These are phyloP conservation scores for Phytophthora palmivora DNA, from an alignment of 352 stramenopile species.

Conservation along the genomic window DNA sequence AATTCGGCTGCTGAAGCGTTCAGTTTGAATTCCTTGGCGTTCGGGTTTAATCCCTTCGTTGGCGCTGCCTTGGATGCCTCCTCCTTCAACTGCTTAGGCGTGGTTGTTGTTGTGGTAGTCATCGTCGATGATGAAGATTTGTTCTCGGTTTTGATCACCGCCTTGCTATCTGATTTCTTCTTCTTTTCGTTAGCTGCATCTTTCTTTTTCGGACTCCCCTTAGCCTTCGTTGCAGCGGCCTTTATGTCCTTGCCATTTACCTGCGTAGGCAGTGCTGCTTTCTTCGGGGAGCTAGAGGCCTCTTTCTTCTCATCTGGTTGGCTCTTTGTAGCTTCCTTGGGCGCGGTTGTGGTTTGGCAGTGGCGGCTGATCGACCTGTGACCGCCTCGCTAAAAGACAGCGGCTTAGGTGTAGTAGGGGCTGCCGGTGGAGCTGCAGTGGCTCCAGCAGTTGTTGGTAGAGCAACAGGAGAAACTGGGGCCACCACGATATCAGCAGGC, in stretches of 20 bases:
- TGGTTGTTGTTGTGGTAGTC: slow-evolving; percentile 19
- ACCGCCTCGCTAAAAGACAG: slow-evolving; percentile 81
- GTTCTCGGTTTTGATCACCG: slow-evolving; percentile 21
- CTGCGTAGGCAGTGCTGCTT: slow-evolving; percentile 19
- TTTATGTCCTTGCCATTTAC: slow-evolving; percentile 32
- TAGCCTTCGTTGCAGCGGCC: slow-evolving; percentile 23
- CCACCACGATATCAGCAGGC: slow-evolving; percentile 9
- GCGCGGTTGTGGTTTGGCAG: slow-evolving; percentile 9
- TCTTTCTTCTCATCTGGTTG: slow-evolving; percentile 27
- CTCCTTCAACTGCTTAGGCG: slow-evolving; percentile 23
- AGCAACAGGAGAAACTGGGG: slow-evolving; percentile 10
- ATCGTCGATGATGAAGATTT: slow-evolving; percentile 22
- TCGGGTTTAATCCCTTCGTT: slow-evolving; percentile 85
- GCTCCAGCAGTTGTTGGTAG: slow-evolving; percentile 18
- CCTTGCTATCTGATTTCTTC: slow-evolving; percentile 24
- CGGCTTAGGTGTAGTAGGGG: slow-evolving; percentile 45
- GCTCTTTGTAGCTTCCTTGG: slow-evolving; percentile 11
- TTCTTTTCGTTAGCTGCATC: slow-evolving; percentile 33
- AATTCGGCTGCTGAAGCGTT: slow-evolving; percentile 70
- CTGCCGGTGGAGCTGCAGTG: slow-evolving; percentile 1
- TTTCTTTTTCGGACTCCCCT: slow-evolving; percentile 34
- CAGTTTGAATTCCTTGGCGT: slow-evolving; percentile 90
- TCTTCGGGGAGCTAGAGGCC: slow-evolving; percentile 13
- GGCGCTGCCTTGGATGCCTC: slow-evolving; percentile 25
- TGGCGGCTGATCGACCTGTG: slow-evolving; percentile 44